These are phyloP conservation scores for Melaleuca alternifolia DNA, from an alignment of 345 rosid genomes.

Conservation along the genomic window DNA sequence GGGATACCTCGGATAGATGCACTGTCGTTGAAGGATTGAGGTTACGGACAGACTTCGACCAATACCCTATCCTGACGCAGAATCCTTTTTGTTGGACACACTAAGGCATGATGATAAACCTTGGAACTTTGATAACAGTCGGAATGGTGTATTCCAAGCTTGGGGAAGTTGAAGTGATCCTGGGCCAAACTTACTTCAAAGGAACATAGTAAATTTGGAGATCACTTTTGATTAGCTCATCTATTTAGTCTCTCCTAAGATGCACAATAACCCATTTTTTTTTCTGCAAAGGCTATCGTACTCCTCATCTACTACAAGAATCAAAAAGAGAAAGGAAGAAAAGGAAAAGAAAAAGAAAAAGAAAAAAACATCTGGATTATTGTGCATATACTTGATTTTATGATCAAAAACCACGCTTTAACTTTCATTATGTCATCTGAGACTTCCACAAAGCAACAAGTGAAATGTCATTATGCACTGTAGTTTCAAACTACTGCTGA, in stretches of 20 bases:
- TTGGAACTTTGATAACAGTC: slow-evolving; percentile 96
- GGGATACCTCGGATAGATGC: slow-evolving; percentile 98
- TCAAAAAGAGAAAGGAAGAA: too few species aligned
- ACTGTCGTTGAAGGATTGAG: slow-evolving; percentile 91
- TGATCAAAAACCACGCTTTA: slow-evolving; percentile 98
- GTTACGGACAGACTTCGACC: slow-evolving; percentile 97
- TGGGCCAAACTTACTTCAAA: slow-evolving; percentile 83
- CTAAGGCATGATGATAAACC: slow-evolving; percentile 97
- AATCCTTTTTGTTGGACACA: slow-evolving; percentile 99
- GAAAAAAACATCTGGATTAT: slow-evolving; percentile 84
- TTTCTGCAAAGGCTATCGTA: too few species aligned
- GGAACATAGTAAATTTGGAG: slow-evolving; percentile 79
- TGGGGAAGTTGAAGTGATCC: slow-evolving; percentile 97
- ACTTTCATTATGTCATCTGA: slow-evolving; percentile 94
- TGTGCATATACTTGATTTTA: slow-evolving; percentile 82
- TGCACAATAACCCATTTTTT: too few species aligned
- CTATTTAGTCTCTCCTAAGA: too few species aligned
- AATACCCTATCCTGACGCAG: slow-evolving; percentile 92
- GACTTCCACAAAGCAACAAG: slow-evolving; percentile 95
- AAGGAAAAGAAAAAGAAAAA: slow-evolving; percentile 39
- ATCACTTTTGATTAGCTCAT: background rate
- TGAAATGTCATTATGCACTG: slow-evolving; percentile 89
- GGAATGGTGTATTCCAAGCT: slow-evolving; percentile 97
- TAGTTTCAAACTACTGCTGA: slow-evolving; percentile 80
- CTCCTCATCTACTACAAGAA: too few species aligned